phyloP scores from a whole-genome alignment of 169 alveolate genomes.

The Babesia microti region DNA sequence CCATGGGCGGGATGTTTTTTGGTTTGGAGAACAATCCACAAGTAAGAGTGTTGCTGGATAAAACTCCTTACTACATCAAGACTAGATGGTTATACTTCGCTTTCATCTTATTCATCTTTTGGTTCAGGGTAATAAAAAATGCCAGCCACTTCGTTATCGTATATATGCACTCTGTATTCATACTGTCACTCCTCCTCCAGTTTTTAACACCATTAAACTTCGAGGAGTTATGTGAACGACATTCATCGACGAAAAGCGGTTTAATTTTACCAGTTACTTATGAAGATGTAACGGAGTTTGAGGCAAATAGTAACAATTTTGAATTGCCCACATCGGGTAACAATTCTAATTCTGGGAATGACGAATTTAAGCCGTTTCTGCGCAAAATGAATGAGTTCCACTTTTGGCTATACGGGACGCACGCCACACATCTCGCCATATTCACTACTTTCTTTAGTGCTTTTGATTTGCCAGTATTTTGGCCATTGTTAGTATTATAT shows the following conservation, averaged over 20 bases:
- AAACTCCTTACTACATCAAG: slow-evolving; percentile 23
- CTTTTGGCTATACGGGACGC: slow-evolving; percentile 70
- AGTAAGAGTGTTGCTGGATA: slow-evolving; percentile 19
- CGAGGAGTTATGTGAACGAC: slow-evolving; percentile 59
- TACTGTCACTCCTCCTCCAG: slow-evolving; percentile 42
- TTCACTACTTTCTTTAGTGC: slow-evolving; percentile 49
- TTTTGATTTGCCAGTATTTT: slow-evolving; percentile 78
- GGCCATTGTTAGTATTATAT: slow-evolving; percentile 80
- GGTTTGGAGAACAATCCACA: not conserved
- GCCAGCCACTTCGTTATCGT: slow-evolving; percentile 53
- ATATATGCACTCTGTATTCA: slow-evolving; percentile 55
- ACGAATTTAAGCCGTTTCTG: slow-evolving; percentile 77
- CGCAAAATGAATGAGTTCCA: slow-evolving; percentile 76
- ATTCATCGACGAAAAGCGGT: slow-evolving; percentile 56
- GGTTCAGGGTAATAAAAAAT: slow-evolving; percentile 32
- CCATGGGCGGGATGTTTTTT: too few relatives aligned
- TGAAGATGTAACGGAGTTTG: slow-evolving; percentile 11
- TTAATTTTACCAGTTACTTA: slow-evolving; percentile 50
- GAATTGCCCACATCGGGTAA: slow-evolving; percentile 7
- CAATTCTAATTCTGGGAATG: slow-evolving; percentile 4
- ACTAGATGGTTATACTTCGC: slow-evolving; percentile 48
- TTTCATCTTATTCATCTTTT: slow-evolving; percentile 24
- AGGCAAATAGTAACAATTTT: slow-evolving; percentile 8
- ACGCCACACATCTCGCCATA: slow-evolving; percentile 54
- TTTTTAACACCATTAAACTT: slow-evolving; percentile 59